Percentiles rank a stretch among this genome's conserved stretches.
Conservation (phyloP, 768 basidiomycete genomes). For the Russula griseocarnosa region DNA sequence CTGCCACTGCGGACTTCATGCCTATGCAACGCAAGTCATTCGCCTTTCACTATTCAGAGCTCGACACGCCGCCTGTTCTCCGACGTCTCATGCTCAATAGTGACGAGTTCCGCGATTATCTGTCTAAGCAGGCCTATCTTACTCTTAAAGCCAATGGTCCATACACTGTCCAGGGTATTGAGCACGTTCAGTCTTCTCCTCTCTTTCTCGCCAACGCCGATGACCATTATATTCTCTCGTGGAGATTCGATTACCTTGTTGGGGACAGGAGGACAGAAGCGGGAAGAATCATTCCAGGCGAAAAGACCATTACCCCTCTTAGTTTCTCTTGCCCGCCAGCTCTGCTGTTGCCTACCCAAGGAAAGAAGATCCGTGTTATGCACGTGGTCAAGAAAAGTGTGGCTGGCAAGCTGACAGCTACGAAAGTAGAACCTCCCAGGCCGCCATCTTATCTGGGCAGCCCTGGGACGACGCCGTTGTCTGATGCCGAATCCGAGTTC, state of each 20-base stretch:
- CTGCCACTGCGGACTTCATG: constrained; percentile 60
- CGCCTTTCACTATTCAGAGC: constrained; percentile 66
- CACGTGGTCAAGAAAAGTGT: constrained; percentile 70
- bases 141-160: constrained; percentile 67
- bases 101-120: constrained; percentile 67
- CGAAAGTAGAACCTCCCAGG: constrained; percentile 50
- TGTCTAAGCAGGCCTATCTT: constrained; percentile 71
- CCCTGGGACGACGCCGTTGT: background rate
- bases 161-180: constrained; percentile 67
- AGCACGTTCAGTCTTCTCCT: constrained; percentile 38
- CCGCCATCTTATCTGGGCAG: constrained; percentile 9
- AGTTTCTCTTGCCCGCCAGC: constrained; percentile 72
- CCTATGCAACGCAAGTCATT: constrained; percentile 56
- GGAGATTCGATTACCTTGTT: constrained; percentile 80
- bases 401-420: constrained; percentile 58
- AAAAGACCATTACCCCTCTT: constrained; percentile 68
- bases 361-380: constrained; percentile 62
- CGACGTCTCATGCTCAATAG: constrained; percentile 63
- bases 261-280: constrained; percentile 51
- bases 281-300: constrained; percentile 51
- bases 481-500: background rate
- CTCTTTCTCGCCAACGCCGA: constrained; percentile 19
- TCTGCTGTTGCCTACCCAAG: constrained; percentile 58
- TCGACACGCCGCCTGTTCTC: constrained; percentile 65
- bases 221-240: constrained; percentile 45